A percentile compares a stretch with the other conserved stretches of the same genome.
Conservation (phyloP, 2,329 filamentous ascomycete species). For the Talaromyces sp. region DNA sequence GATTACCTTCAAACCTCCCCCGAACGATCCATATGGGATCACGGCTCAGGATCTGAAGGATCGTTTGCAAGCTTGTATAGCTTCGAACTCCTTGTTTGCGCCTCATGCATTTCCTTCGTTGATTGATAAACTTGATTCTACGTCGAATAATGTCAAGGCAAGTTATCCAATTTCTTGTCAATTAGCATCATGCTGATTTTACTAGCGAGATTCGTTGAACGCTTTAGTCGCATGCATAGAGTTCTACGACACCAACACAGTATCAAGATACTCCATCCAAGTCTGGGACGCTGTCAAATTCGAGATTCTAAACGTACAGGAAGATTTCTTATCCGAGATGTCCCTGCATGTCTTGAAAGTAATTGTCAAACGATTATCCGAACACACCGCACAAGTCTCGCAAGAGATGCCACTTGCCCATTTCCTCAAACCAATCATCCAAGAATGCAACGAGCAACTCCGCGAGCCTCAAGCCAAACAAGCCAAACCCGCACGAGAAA, state of each 20-base stretch:
- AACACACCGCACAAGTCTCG: slow-evolving; percentile 36
- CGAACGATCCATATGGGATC: slow-evolving; percentile 67
- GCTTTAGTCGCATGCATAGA: slow-evolving; percentile 58
- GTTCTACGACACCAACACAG: slow-evolving; percentile 58
- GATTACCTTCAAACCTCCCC: slow-evolving; percentile 67
- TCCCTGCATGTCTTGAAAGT: slow-evolving; percentile 55
- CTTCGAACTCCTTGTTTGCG: slow-evolving; percentile 61
- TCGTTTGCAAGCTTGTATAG: slow-evolving; percentile 61
- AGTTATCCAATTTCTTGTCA: neutral
- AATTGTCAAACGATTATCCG: slow-evolving; percentile 56
- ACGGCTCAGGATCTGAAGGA: slow-evolving; percentile 66
- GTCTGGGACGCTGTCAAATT: slow-evolving; percentile 69
- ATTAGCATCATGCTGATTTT: slow-evolving; percentile 21
- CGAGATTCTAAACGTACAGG: slow-evolving; percentile 64
- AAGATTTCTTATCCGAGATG: slow-evolving; percentile 62
- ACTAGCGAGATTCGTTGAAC: slow-evolving; percentile 61
- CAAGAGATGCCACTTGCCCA: slow-evolving; percentile 46
- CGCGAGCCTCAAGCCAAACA: slow-evolving; percentile 68
- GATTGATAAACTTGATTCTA: slow-evolving; percentile 67
- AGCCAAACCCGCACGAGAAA: slow-evolving; percentile 61
- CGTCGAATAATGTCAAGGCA: slow-evolving; percentile 65
- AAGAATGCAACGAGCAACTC: slow-evolving; percentile 66
- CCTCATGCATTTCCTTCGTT: slow-evolving; percentile 65
- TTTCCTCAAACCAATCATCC: slow-evolving; percentile 60
- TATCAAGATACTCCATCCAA: slow-evolving; percentile 62